A percentile compares a stretch with the other conserved stretches of the same genome.
Evolutionary conservation across 306 rosid species (phyloP).

Genomic region (Ochetophila trinervis): DNA sequence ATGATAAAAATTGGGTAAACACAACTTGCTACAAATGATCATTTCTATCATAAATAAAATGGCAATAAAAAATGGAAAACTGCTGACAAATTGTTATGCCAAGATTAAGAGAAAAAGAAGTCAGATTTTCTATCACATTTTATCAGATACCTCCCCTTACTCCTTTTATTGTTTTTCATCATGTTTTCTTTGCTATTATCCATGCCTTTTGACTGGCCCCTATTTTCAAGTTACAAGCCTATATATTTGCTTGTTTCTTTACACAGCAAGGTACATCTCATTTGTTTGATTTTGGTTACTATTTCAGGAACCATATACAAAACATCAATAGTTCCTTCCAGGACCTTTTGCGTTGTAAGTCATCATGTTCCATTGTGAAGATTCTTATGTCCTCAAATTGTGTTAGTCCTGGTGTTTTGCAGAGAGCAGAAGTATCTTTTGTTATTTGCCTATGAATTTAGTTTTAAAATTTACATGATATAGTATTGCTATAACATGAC

Average conservation of each 20-base stretch:
- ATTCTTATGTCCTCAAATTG: constrained; percentile 24
- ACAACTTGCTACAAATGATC: not conserved
- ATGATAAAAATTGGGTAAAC: constrained; percentile 11
- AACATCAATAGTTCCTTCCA: constrained; percentile 85
- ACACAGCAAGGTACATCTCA: constrained; percentile 29
- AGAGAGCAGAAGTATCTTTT: not conserved
- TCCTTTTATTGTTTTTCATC: not conserved
- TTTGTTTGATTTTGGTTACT: constrained; percentile 28
- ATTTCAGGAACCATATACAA: constrained; percentile 86
- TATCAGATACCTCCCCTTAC: constrained; percentile 7
- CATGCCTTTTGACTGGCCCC: constrained; percentile 7
- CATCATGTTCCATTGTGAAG: constrained; percentile 27
- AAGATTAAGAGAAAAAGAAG: no score
- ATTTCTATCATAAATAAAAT: no score
- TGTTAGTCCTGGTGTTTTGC: constrained; percentile 11
- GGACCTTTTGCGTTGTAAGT: constrained; percentile 91
- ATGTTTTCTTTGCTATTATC: constrained; percentile 3
- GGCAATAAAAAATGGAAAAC: no score
- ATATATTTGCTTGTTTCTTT: constrained; percentile 6
- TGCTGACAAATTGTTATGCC: no score
- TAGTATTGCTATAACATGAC: constrained; percentile 23
- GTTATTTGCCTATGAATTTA: constrained; percentile 15
- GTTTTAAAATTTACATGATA: constrained; percentile 8
- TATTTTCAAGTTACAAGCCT: not conserved
- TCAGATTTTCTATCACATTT: not conserved